Evolutionary conservation across 1,284 basidiomycete species (phyloP).

Genomic region (Moesziomyces antarcticus): DNA sequence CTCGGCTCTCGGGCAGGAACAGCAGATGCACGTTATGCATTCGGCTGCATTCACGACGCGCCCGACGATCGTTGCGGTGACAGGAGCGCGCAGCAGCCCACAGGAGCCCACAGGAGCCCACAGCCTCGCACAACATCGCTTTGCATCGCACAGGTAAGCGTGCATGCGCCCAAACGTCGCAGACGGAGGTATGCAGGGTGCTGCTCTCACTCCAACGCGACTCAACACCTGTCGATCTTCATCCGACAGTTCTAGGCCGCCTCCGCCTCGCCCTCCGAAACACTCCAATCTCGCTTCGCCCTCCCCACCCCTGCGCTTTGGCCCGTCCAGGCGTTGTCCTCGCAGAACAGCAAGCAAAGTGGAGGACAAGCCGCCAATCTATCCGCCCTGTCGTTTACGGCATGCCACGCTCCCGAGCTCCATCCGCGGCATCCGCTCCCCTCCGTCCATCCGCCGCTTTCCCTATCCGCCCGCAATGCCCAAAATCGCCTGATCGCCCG

Average conservation of each 20-base stretch:
- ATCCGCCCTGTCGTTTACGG: neutral
- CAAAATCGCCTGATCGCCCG: neutral
- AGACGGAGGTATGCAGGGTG: neutral
- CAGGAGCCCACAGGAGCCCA: no score
- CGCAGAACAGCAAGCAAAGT: no score
- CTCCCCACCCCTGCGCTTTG: neutral
- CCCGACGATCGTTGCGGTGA: slow-evolving; percentile 26
- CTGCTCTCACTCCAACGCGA: neutral
- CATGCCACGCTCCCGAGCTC: neutral
- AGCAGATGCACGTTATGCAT: slow-evolving; percentile 12
- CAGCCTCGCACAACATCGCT: no score
- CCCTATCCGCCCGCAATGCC: neutral
- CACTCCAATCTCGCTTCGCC: no score
- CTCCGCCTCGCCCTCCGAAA: neutral
- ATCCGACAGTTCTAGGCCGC: neutral
- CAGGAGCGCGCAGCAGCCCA: no score
- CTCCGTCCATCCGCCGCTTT: no score
- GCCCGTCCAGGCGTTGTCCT: neutral
- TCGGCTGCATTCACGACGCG: slow-evolving; percentile 32
- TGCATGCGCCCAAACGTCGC: slow-evolving; percentile 7
- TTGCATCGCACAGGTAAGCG: slow-evolving; percentile 15
- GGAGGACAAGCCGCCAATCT: neutral
- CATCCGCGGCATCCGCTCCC: neutral
- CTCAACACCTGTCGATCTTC: neutral
- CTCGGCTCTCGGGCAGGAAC: neutral